phyloP scores from a whole-genome alignment of 2,329 filamentous ascomycete genomes.

The Fusarium austroafricanum region DNA sequence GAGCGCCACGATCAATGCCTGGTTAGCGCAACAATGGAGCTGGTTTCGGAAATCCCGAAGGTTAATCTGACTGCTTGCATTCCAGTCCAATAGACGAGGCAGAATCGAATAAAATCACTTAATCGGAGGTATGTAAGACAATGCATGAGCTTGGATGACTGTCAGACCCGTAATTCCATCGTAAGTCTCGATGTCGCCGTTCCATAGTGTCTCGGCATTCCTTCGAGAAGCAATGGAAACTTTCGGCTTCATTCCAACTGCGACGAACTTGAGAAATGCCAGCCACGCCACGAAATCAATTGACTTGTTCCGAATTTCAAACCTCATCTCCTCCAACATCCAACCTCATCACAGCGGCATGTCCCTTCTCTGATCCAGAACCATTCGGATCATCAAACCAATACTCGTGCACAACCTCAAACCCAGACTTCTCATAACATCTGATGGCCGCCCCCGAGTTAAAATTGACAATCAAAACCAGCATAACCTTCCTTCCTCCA shows the following conservation, averaged over 20 bases:
- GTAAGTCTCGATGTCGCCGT: neutral
- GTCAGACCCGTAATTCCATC: neutral
- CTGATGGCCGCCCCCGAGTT: constrained; percentile 8
- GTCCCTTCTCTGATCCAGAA: neutral
- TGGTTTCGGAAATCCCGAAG: neutral
- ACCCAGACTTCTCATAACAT: constrained; percentile 34
- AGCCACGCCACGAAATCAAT: neutral
- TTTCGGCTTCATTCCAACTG: neutral
- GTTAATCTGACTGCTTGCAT: constrained; percentile 9
- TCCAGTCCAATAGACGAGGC: neutral
- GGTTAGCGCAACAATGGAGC: constrained; percentile 1
- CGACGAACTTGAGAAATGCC: neutral
- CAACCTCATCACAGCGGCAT: constrained; percentile 31
- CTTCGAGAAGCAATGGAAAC: neutral
- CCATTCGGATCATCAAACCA: constrained; percentile 22
- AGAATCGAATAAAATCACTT: neutral
- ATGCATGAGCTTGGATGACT: neutral
- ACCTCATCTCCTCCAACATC: neutral
- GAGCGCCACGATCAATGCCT: constrained; percentile 5
- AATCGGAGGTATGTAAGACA: neutral
- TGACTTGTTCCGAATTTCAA: neutral
- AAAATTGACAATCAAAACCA: constrained; percentile 21
- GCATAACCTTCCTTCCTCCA: neutral
- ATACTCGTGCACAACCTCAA: constrained; percentile 20
- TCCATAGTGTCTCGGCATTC: neutral